Evolutionary conservation across 441 rosid genomes (phyloP), one percentile per base, ranked within the genome.

Genomic region (Aquilaria agallochum): DNA sequence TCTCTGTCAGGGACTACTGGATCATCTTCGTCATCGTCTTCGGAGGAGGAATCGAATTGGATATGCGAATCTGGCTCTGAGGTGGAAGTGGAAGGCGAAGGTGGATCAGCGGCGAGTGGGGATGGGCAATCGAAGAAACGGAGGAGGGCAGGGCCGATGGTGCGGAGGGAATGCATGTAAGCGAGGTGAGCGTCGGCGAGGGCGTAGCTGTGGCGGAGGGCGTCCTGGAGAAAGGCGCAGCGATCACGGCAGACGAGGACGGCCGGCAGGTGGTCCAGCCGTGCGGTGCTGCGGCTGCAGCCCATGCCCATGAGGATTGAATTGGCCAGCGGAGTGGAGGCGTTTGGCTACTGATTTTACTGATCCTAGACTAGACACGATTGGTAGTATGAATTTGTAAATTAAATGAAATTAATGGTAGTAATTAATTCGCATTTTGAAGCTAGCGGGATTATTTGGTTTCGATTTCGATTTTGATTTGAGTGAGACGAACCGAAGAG

Each of bases 211-310:
- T 81, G 86, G 9, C 68, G 76, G 50, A 93, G 86, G 1, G 97
- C 95, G 4, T 81, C 84, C 46, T 84, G 87, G 0, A 93, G 81
- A 64, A 66, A 81, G 56, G 47, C 42, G 72, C 91, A 88, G 12
- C 97, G 88, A 53, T 88, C 84, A 5, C 87, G 83, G 77, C 97
- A 90, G 0, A 93, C 76, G 46, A 82, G 67, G 50, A 93, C 89
- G 60, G 93, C 95, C 13, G 95, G 96, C 10, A 88, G 81, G 64
- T 80, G 77, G 74, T 90, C 90, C 63, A 82, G 79, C 74, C 84
- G 90, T 0, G 97, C 88, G 58, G 76, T 55, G 33, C 84, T 68
- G 69, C 97, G 88, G 33, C 84, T 68, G 71, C 98, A 93, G n/a
- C 98, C 97, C 95, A 88, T 90, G 72, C 42, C 42, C 42, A 36